These are phyloP conservation scores for Stylosanthes scabra DNA, from an alignment of 331 rosid genomes.

Conservation along the genomic window DNA sequence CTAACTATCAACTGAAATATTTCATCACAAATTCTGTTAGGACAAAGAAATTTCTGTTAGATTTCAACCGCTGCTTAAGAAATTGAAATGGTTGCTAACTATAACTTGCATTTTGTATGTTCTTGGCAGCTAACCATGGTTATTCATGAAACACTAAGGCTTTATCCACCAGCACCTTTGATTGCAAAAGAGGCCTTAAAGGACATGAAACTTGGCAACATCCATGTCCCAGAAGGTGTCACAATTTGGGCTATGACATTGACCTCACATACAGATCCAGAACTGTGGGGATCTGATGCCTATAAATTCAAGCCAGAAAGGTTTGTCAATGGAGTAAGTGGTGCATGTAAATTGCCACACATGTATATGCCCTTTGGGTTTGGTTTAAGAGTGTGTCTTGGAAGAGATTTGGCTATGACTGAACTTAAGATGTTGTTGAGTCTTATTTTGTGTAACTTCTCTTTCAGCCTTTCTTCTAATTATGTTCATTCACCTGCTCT, in stretches of 20 bases:
- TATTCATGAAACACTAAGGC: conserved; percentile 52
- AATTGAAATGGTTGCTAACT: no score
- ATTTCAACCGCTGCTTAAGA: no score
- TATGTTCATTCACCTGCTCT: conserved; percentile 41
- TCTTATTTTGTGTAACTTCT: conserved; percentile 43
- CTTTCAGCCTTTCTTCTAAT: conserved; percentile 44
- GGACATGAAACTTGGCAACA: conserved; percentile 51
- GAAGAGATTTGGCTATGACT: conserved; percentile 51
- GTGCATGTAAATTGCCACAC: conserved; percentile 53
- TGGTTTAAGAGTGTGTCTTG: conserved; percentile 55
- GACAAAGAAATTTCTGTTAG: no score
- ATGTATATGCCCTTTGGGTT: conserved; percentile 55
- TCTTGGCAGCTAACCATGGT: conserved; percentile 51
- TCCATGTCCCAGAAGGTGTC: conserved; percentile 47
- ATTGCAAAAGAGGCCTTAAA: conserved; percentile 47
- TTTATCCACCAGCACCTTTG: conserved; percentile 38
- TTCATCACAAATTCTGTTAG: no score
- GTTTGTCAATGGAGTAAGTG: conserved; percentile 48
- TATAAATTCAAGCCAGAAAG: conserved; percentile 50
- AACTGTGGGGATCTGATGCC: conserved; percentile 44
- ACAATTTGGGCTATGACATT: conserved; percentile 37
- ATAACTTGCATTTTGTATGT: no score
- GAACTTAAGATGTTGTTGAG: conserved; percentile 52
- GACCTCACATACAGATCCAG: conserved; percentile 41
- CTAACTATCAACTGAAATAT: no score